Conservation (phyloP, 352 stramenopile genomes). For the Phytophthora pinifolia region DNA sequence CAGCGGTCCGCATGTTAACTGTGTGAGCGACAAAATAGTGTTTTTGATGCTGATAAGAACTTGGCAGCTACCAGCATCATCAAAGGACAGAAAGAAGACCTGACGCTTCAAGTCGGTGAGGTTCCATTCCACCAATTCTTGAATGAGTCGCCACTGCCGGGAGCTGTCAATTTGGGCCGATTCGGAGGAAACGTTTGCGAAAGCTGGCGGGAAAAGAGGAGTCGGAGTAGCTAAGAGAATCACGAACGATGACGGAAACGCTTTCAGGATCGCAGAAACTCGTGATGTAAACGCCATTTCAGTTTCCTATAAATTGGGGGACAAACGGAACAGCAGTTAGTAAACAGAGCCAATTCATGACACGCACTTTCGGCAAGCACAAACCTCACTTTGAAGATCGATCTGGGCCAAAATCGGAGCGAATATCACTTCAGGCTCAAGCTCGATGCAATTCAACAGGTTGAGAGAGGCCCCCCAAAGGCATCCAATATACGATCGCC, state of each 20-base stretch:
- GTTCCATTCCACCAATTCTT: conserved; percentile 36
- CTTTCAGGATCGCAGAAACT: conserved; percentile 13
- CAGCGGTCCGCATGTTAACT: conserved; percentile 47
- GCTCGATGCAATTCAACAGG: conserved; percentile 3
- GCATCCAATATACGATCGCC: conserved; percentile 19
- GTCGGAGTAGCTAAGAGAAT: conserved; percentile 13
- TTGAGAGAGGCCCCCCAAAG: conserved; percentile 9
- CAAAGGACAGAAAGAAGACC: conserved; percentile 28
- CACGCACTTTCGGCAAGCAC: not conserved
- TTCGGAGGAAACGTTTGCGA: not conserved
- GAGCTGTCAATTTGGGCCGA: not conserved
- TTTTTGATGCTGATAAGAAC: conserved; percentile 35
- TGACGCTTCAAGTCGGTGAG: conserved; percentile 21
- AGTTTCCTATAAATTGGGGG: conserved; percentile 1
- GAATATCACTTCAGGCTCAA: conserved; percentile 12
- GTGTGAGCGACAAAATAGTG: conserved; percentile 34
- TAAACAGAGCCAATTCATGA: not conserved
- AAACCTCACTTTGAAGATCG: conserved; percentile 21
- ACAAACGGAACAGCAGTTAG: conserved; percentile 1
- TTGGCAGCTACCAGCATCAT: conserved; percentile 14
- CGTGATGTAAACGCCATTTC: conserved; percentile 1
- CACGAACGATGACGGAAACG: conserved; percentile 6
- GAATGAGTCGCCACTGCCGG: conserved; percentile 18
- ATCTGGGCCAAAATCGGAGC: conserved; percentile 5
- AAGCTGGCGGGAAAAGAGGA: conserved; percentile 8